These are phyloP conservation scores for Copromyces sp. DNA, from an alignment of 495 filamentous ascomycete species.

Conservation along the genomic window DNA sequence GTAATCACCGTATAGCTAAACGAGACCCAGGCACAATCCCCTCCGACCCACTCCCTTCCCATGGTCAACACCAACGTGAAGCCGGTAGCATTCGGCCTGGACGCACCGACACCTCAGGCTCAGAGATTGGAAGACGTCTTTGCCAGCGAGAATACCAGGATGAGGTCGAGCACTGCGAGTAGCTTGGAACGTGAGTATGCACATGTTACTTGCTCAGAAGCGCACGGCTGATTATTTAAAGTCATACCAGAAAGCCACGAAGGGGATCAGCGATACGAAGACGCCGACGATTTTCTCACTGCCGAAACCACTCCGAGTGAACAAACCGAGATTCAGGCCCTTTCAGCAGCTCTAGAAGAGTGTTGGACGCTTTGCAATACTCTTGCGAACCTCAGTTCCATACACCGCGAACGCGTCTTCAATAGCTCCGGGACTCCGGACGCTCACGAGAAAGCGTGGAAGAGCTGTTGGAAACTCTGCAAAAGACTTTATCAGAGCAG, in stretches of 20 bases:
- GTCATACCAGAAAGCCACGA: conserved; percentile 42
- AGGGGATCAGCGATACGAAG: conserved; percentile 30
- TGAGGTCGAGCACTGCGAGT: conserved; percentile 42
- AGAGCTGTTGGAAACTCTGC: conserved; percentile 84
- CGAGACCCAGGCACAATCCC: conserved; percentile 14
- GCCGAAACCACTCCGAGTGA: conserved; percentile 36
- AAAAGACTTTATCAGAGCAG: conserved; percentile 75
- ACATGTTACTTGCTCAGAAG: background rate
- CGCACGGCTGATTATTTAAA: conserved; percentile 9
- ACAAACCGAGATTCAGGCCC: conserved; percentile 53
- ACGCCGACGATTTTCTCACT: conserved; percentile 30
- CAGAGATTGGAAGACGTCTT: conserved; percentile 63
- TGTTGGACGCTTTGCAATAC: conserved; percentile 96
- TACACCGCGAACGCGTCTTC: conserved; percentile 70
- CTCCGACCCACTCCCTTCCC: conserved; percentile 41
- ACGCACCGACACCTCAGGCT: conserved; percentile 69
- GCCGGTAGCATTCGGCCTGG: conserved; percentile 50
- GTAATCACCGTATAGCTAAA: conserved; percentile 4
- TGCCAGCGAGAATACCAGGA: conserved; percentile 28
- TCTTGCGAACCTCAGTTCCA: conserved; percentile 71
- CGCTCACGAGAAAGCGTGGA: conserved; percentile 77
- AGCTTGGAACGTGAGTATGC: conserved; percentile 61
- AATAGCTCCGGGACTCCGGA: conserved; percentile 58
- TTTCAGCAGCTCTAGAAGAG: conserved; percentile 71
- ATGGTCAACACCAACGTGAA: conserved; percentile 60